Evolutionary conservation across 192 early-diverging fungal species (phyloP), one percentile per base, ranked within the genome.

Genomic region (Radiomyces spectabilis): DNA sequence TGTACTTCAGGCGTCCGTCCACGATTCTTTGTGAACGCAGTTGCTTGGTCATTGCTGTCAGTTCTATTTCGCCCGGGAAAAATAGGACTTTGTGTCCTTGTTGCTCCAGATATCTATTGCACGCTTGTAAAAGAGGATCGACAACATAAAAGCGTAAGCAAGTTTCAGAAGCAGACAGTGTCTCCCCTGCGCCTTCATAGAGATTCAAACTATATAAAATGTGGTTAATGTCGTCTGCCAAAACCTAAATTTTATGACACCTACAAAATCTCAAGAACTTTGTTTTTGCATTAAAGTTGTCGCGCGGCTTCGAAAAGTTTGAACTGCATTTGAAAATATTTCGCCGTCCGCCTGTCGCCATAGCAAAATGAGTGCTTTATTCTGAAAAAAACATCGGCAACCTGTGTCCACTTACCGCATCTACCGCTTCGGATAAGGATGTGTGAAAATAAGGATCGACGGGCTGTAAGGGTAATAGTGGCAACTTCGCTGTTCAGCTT

Each of bases 381-480:
- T n/a, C n/a, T n/a, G n/a, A n/a, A n/a, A n/a, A n/a, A n/a, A n/a
- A n/a, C n/a, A n/a, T n/a, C n/a, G n/a, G n/a, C n/a, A n/a, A n/a
- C n/a, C n/a, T n/a, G 40, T 30, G 32, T 54, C 53, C 41, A 43
- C 53, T 54, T 54, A 54, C 53, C 33, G 53, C 43, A 54, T 54
- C 40, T 1, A 54, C 18, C 43, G 41, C 53, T 1, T 43, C 53
- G 34, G 18, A 54, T 32, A 54, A 54, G 40, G 43, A 22, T 5
- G 27, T 39, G 22, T 42, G 41, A 0, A 54, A 31, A 54, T 29
- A 18, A 54, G 2, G 18, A 43, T 54, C 41, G 6, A 54, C 53
- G 22, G 24, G 5, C 25, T 54, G 52, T 18, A 53, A 42, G 16
- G 2, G n/a, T 29, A 9, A 53, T 53, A 53, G 41, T 43, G 41